Conservation (phyloP, 1,139 yeast species). For the Diutina ranongensis region DNA sequence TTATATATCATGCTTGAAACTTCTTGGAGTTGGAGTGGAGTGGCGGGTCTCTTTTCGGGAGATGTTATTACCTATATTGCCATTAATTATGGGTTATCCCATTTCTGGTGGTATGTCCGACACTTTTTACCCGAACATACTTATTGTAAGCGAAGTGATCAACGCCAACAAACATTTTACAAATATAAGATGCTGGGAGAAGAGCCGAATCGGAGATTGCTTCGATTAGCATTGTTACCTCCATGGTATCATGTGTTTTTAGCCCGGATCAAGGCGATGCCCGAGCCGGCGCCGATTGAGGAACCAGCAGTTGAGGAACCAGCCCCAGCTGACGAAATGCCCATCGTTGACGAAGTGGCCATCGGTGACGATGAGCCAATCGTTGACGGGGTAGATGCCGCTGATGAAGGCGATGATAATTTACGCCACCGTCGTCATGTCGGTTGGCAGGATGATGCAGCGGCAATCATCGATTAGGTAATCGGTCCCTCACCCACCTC, state of each 20-base stretch:
- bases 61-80: neutral
- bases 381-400: too few species aligned
- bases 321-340: too few species aligned
- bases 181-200: neutral
- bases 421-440: constrained; percentile 3
- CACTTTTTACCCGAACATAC: constrained; percentile 3
- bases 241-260: constrained; percentile 1
- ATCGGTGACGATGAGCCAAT: neutral
- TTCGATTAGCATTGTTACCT: neutral
- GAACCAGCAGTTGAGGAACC: neutral
- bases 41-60: neutral
- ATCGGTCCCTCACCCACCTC: too few species aligned
- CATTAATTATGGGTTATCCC: neutral
- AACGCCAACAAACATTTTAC: neutral
- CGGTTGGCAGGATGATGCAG: too few species aligned
- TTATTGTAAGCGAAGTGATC: neutral
- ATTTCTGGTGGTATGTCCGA: constrained; percentile 4
- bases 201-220: neutral
- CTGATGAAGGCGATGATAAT: neutral
- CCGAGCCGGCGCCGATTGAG: neutral
- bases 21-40: constrained; percentile 8
- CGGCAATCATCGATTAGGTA: too few species aligned
- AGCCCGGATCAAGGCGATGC: neutral
- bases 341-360: neutral
- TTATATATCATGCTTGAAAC: constrained; percentile 1